Base-by-base conservation (phyloP, 2,329 filamentous ascomycete species). In the Claviceps pazoutovae region DNA sequence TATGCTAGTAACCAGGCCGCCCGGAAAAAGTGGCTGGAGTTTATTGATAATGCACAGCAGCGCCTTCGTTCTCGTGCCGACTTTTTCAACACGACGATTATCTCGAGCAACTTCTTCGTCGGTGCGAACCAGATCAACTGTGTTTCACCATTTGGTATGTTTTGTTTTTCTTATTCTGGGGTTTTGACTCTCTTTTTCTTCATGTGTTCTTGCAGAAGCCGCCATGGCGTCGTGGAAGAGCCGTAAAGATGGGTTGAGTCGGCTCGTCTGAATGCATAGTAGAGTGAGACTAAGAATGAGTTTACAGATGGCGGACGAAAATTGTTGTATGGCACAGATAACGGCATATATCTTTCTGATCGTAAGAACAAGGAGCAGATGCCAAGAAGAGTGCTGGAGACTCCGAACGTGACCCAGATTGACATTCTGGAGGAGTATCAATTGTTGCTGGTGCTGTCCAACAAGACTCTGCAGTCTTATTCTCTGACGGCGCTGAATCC, bases 341-440 rank as follows among this genome's bases (percentile, higher is more conserved):
- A 83, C 61, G 93, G 93, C 54, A 87, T 98, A 48, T 98, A 88
- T 66, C 75, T 97, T 30, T 89, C 87, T 38, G 93, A 98, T 60
- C 84, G 93, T 51, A 91, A 88, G 72, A 83, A 86, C 43, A 94
- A 88, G 67, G 89, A 95, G 70, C 83, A 66, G 73, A 78, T 64
- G 68, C 93, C 93, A 5, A 83, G 82, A 59, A 82, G 88, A 51
- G 88, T 95, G 37, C 77, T 98, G 51, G 93, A 98, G 63, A 82
- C 83, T 52, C 84, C 84, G 55, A 83, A 83, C 54, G 93, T 98
- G 26, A 95, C 91, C 0, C 93, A 98, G 66, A 85, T 98, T 56
- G 93, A 98, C 64, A 90, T 95, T 6, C 75, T 98, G 43, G 93
- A 98, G 67, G 90, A 97, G 68, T 95, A 97, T 64, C 83, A 89